These are phyloP conservation scores for Tetracentron sinense DNA, from an alignment of 164 flowering plant species.

Conservation along the genomic window DNA sequence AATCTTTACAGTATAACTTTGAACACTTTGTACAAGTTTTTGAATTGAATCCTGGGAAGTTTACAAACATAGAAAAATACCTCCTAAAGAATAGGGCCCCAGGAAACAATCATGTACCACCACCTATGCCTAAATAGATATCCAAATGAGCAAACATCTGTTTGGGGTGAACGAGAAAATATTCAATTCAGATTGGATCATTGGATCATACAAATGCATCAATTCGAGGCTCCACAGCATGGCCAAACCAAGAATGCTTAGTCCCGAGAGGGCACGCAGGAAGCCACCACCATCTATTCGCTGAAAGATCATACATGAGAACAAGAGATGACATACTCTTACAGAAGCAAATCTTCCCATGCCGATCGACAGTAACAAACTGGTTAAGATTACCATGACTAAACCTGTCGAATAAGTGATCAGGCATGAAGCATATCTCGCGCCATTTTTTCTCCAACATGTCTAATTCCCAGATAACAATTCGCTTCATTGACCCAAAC, in stretches of 20 bases:
- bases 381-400: slow-evolving; percentile 12
- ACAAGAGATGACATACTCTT: slow-evolving; percentile 4
- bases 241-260: slow-evolving; percentile 17
- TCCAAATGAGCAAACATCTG: too few species aligned
- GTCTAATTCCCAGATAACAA: slow-evolving; percentile 17
- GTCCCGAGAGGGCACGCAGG: slow-evolving; percentile 16
- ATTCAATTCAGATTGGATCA: background rate
- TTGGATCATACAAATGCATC: slow-evolving; percentile 13
- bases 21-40: too few species aligned
- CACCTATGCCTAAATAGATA: too few species aligned
- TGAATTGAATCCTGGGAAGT: too few species aligned
- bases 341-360: slow-evolving; percentile 17
- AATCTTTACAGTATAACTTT: too few species aligned
- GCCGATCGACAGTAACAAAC: slow-evolving; percentile 12
- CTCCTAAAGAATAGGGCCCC: too few species aligned
- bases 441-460: slow-evolving; percentile 11
- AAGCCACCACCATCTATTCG: slow-evolving; percentile 23
- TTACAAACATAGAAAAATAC: too few species aligned
- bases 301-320: slow-evolving; percentile 14
- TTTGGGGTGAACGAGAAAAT: too few species aligned
- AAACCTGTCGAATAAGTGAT: slow-evolving; percentile 15
- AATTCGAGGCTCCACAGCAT: slow-evolving; percentile 17
- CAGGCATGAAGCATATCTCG: slow-evolving; percentile 18
- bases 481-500: slow-evolving; percentile 14
- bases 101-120: too few species aligned